Evolutionary conservation across 1,284 basidiomycete species (phyloP), one percentile per base, ranked within the genome.

Genomic region (Sparassis latifolia): DNA sequence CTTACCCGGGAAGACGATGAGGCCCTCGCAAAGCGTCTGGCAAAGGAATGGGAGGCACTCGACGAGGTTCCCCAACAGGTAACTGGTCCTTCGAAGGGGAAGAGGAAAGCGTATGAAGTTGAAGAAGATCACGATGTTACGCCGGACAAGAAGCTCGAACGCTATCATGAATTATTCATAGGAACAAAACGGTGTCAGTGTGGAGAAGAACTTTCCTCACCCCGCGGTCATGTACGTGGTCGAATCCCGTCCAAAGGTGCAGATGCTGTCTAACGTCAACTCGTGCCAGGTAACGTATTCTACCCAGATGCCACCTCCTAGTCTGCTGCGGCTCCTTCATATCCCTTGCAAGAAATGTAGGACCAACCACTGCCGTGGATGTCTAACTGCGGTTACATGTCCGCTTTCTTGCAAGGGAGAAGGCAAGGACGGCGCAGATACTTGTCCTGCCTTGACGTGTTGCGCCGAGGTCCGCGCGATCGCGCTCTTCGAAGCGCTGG

Each of bases 331-430:
- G 37, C 63, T 77, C 5, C 67, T 79, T 5, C 77, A 79, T 54
- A 69, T 65, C 2, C 58, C 65, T 2, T 79, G 77, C 60, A 49
- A 60, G 12, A 58, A 64, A 0, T 79, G 77, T 62, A 62, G 65
- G 7, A 71, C 65, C 3, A 72, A 69, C 45, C 70, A 78, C 53
- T 78, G 77, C 60, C 63, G 77, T 48, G 77, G 76, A 3, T 80
- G 78, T 58, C 71, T 75, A 56, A 61, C 59, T 9, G 59, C 65
- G 3, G 46, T 74, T 20, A 33, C 53, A 29, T 80, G 78, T 55
- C 54, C 66, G 3, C 44, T 55, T 5, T 59, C 63, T 2, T 80
- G 78, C 62, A 74, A 71, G 61, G 76, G 75, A 5, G 59, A 57
- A 42, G 46, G 59, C 10, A 66, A 62, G 42, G 42, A 55, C 9